Conservation (phyloP, 2,329 filamentous ascomycete species). For the Seiridium cupressi region DNA sequence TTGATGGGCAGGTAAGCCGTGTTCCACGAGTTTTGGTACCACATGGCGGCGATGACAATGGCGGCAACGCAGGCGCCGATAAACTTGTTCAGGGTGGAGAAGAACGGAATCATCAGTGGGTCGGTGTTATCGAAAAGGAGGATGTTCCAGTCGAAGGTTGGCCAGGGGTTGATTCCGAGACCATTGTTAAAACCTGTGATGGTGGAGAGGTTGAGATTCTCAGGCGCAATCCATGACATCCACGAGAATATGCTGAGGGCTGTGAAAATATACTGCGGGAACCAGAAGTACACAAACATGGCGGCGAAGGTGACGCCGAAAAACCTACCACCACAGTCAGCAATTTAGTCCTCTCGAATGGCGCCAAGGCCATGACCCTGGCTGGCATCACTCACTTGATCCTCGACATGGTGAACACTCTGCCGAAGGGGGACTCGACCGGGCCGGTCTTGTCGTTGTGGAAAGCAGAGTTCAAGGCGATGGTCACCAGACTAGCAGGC, state of each 20-base stretch:
- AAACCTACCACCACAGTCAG: slow-evolving; percentile 22
- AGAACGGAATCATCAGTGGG: slow-evolving; percentile 37
- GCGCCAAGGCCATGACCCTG: too few species aligned
- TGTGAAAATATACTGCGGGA: slow-evolving; percentile 49
- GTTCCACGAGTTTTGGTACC: slow-evolving; percentile 59
- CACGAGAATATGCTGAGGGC: slow-evolving; percentile 47
- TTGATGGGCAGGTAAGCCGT: slow-evolving; percentile 49
- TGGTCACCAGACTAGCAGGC: slow-evolving; percentile 46
- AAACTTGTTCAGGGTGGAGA: slow-evolving; percentile 62
- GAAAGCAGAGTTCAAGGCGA: slow-evolving; percentile 45
- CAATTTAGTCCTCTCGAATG: too few species aligned
- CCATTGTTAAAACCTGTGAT: slow-evolving; percentile 32
- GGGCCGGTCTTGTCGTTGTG: slow-evolving; percentile 39
- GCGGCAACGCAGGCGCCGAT: slow-evolving; percentile 54
- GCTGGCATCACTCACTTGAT: slow-evolving; percentile 21
- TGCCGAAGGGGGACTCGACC: slow-evolving; percentile 24
- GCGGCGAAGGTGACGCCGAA: slow-evolving; percentile 39
- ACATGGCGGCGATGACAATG: slow-evolving; percentile 54
- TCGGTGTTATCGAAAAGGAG: slow-evolving; percentile 20
- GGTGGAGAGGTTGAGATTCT: slow-evolving; percentile 27
- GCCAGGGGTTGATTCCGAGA: slow-evolving; percentile 29
- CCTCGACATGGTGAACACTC: slow-evolving; percentile 37
- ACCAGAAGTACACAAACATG: slow-evolving; percentile 53
- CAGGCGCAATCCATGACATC: slow-evolving; percentile 50
- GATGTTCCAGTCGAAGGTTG: slow-evolving; percentile 40